Conservation (phyloP, 2,329 filamentous ascomycete genomes). For the Taxawa tesnikishii region DNA sequence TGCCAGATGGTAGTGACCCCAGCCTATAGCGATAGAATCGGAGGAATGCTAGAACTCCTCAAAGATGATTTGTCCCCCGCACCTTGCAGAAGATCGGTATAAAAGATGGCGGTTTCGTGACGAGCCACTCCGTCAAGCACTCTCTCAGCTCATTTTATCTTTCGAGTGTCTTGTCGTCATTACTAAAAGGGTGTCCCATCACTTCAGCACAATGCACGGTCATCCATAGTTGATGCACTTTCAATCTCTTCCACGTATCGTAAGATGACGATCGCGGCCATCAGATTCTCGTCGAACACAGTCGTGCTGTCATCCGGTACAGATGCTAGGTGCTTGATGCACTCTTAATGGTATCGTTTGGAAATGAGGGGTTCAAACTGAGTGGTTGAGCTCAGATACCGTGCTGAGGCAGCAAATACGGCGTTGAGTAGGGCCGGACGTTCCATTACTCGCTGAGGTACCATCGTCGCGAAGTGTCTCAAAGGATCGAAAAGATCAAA, state of each 20-base stretch:
- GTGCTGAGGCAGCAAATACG: slow-evolving; percentile 43
- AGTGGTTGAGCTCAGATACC: slow-evolving; percentile 35
- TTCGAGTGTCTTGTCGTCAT: slow-evolving; percentile 18
- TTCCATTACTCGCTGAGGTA: slow-evolving; percentile 39
- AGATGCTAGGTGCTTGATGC: slow-evolving; percentile 38
- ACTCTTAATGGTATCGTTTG: slow-evolving; percentile 42
- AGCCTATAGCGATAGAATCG: slow-evolving; percentile 46
- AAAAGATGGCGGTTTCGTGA: slow-evolving; percentile 26
- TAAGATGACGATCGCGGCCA: slow-evolving; percentile 45
- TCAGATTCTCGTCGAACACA: slow-evolving; percentile 37
- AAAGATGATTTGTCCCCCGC: slow-evolving; percentile 25
- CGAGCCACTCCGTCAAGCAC: neutral
- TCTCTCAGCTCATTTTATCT: neutral
- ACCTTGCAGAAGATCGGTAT: neutral
- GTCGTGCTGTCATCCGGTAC: slow-evolving; percentile 28
- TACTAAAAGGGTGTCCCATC: slow-evolving; percentile 48
- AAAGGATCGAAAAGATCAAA: slow-evolving; percentile 21
- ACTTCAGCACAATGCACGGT: slow-evolving; percentile 52
- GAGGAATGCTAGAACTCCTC: slow-evolving; percentile 47
- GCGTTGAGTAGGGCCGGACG: slow-evolving; percentile 44
- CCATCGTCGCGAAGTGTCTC: slow-evolving; percentile 41
- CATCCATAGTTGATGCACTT: too few species aligned
- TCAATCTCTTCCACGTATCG: slow-evolving; percentile 47
- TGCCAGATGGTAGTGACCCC: slow-evolving; percentile 48
- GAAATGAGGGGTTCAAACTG: slow-evolving; percentile 37